Evolutionary conservation across 495 filamentous ascomycete genomes (phyloP), one percentile per base, ranked within the genome.

Genomic region (Aspergillus heteromorphus): DNA sequence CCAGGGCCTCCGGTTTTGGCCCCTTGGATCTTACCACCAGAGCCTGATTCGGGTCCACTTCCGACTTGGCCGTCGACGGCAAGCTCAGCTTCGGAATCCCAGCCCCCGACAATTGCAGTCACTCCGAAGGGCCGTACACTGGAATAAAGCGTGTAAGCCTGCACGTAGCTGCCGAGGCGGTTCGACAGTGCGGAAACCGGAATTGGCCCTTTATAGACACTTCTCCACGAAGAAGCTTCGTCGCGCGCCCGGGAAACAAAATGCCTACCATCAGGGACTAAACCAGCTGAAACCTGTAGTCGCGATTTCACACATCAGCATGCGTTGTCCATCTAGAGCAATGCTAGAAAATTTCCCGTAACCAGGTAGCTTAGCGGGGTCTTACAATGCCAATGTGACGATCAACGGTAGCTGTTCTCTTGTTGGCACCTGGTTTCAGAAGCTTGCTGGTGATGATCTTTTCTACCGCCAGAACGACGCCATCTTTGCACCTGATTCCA

Each of bases 401-500:
- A 75, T 98, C 93, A 25, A 97, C 83, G 6, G 91, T 95, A 57
- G 90, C 85, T 74, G 97, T 97, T 64, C 91, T 85, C 79, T 96
- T 96, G 77, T 98, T 98, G 55, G 91, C 91, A 64, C 85, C 86
- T 36, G 86, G 83, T 69, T 97, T 96, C 62, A 97, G 79, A 61
- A 98, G 82, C 73, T 96, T 97, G 78, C 91, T 96, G 31, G 84
- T 85, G 73, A 97, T 81, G 60, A 97, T 85, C 78, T 98, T 98
- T 79, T 98, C 93, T 47, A 95, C 87, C 36, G 95, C 93, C 54
- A 98, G 80, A 51, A 98, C 90, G 40, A 98, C 90, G 59, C 93
- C 93, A 73, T 97, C 90, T 72, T 95, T 95, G 80, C 92, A 97
- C 65, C 92, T 81, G 72, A 98, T 95, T 60, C 93, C 93, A 76